A percentile compares a stretch with the other conserved stretches of the same genome.
Conservation (phyloP, 2,329 filamentous ascomycete genomes). For the Penicillium capsulatum region DNA sequence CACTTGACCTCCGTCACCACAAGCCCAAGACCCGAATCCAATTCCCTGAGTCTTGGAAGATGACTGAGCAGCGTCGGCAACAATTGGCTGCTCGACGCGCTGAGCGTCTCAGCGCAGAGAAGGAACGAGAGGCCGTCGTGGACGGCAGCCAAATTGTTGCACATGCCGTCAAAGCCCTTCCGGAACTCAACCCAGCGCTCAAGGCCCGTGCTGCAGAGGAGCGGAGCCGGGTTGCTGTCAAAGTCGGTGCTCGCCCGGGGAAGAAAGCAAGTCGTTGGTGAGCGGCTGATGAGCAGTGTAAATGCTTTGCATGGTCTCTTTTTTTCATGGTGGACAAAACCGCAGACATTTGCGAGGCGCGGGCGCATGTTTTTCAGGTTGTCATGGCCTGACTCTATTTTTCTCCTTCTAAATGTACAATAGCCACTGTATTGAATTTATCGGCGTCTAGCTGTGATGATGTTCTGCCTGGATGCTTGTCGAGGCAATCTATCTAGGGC, state of each 20-base stretch:
- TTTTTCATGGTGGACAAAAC: constrained; percentile 21
- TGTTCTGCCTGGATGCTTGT: neutral
- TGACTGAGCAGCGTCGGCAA: constrained; percentile 65
- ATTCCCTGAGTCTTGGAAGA: constrained; percentile 79
- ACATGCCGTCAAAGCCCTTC: constrained; percentile 30
- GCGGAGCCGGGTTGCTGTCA: constrained; percentile 26
- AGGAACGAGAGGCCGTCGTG: constrained; percentile 56
- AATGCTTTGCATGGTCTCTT: constrained; percentile 20
- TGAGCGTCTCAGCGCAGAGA: constrained; percentile 52
- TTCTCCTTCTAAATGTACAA: constrained; percentile 25
- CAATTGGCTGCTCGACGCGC: constrained; percentile 62
- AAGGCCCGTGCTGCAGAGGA: constrained; percentile 23
- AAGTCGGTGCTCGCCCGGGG: constrained; percentile 18
- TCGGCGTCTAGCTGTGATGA: constrained; percentile 14
- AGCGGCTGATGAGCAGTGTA: constrained; percentile 16
- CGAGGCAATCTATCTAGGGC: too few species aligned
- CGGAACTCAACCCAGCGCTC: constrained; percentile 31
- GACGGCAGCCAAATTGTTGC: constrained; percentile 43
- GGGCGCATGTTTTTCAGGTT: constrained; percentile 32
- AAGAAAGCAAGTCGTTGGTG: constrained; percentile 21
- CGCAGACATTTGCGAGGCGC: constrained; percentile 33
- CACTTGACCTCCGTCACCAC: constrained; percentile 83
- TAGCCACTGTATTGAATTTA: constrained; percentile 24
- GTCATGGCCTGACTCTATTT: constrained; percentile 24
- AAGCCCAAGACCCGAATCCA: constrained; percentile 60